Conservation (phyloP, 2,329 filamentous ascomycete genomes). For the Rasamsonia emersonii region DNA sequence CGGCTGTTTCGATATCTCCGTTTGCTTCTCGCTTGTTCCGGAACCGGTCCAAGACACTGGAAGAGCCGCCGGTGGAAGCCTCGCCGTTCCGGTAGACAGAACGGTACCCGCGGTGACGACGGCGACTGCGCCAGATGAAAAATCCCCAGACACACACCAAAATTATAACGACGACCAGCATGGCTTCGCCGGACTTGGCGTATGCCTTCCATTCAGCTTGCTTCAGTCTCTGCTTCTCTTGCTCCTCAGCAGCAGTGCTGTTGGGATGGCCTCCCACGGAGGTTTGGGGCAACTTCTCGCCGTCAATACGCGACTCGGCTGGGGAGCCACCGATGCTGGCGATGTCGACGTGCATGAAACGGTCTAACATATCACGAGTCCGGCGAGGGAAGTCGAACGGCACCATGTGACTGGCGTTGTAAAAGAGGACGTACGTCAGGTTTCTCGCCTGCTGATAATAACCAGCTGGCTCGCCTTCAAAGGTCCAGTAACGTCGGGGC, state of each 20-base stretch:
- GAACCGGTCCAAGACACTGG: constrained; percentile 41
- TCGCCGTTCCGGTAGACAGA: constrained; percentile 35
- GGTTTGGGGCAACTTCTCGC: constrained; percentile 70
- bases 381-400: constrained; percentile 86
- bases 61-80: constrained; percentile 13
- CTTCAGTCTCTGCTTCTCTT: constrained; percentile 65
- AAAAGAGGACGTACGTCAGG: constrained; percentile 88
- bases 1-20: constrained; percentile 51
- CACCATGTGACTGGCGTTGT: constrained; percentile 97
- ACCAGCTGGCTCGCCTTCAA: constrained; percentile 78
- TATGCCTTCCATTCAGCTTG: constrained; percentile 85
- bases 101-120: constrained; percentile 36
- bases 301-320: constrained; percentile 71
- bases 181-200: constrained; percentile 75
- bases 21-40: constrained; percentile 31
- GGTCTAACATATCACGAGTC: constrained; percentile 90
- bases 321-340: constrained; percentile 74
- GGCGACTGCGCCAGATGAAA: constrained; percentile 52
- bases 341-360: constrained; percentile 91
- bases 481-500: constrained; percentile 87
- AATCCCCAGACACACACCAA: constrained; percentile 68
- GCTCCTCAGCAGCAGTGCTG: constrained; percentile 56
- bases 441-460: constrained; percentile 94
- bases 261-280: constrained; percentile 67
- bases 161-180: constrained; percentile 70